phyloP scores from a whole-genome alignment of 805 yeast species.

The Starmerella vaccinii region DNA sequence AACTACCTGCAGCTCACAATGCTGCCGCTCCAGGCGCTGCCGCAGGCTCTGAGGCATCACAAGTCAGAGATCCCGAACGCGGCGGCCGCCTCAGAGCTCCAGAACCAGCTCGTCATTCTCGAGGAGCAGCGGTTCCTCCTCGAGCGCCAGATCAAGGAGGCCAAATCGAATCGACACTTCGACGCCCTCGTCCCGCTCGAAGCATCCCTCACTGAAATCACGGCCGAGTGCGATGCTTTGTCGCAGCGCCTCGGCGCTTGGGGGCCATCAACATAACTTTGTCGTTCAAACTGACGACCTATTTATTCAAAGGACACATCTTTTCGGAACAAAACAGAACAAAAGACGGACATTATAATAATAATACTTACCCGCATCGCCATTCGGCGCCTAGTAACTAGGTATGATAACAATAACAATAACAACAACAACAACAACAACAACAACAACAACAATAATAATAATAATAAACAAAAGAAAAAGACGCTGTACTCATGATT shows the following conservation, averaged over 20 bases:
- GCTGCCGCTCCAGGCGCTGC: constrained; percentile 52
- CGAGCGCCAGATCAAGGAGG: constrained; percentile 49
- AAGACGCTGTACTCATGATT: neutral
- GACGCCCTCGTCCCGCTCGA: constrained; percentile 62
- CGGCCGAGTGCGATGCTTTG: constrained; percentile 36
- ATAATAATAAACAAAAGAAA: too few species aligned
- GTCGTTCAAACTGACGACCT: too few species aligned
- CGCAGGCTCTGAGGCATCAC: constrained; percentile 30
- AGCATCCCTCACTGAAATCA: constrained; percentile 48
- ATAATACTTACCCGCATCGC: too few species aligned
- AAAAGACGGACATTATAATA: too few species aligned
- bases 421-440: too few species aligned
- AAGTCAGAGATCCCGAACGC: constrained; percentile 16
- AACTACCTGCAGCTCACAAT: constrained; percentile 58
- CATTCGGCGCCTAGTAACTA: too few species aligned
- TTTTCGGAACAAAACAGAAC: too few species aligned
- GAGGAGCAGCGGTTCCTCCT: constrained; percentile 75
- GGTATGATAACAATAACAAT: too few species aligned
- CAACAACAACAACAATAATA: too few species aligned
- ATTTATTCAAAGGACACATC: too few species aligned
- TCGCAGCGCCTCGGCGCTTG: constrained; percentile 49
- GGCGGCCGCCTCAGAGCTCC: constrained; percentile 20
- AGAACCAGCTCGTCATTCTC: constrained; percentile 65
- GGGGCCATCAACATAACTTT: constrained; percentile 23
- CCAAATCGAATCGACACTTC: constrained; percentile 58